Percentiles rank a stretch among this genome's conserved stretches.
These are phyloP conservation scores for Lupinus albus DNA, from an alignment of 306 rosid genomes.

Conservation along the genomic window DNA sequence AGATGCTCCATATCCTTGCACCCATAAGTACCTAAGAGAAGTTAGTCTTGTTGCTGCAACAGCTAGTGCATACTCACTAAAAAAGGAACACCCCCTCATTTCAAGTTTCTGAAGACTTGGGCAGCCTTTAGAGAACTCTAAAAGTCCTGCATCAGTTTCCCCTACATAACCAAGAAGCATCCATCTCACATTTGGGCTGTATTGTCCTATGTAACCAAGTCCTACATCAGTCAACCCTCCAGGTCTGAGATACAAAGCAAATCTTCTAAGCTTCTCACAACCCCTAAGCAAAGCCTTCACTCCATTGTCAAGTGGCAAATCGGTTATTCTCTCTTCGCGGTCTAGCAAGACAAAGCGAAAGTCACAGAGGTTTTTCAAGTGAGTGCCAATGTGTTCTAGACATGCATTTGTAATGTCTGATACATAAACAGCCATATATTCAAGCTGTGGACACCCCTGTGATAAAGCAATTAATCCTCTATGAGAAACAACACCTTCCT, in stretches of 20 bases:
- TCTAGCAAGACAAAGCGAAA: conserved; percentile 93
- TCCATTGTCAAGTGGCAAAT: conserved; percentile 94
- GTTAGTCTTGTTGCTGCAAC: conserved; percentile 62
- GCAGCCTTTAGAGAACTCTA: conserved; percentile 78
- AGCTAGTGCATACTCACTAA: conserved; percentile 86
- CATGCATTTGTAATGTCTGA: conserved; percentile 82
- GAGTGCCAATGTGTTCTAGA: conserved; percentile 69
- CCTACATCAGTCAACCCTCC: conserved; percentile 87
- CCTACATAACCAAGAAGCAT: conserved; percentile 97
- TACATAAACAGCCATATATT: conserved; percentile 86
- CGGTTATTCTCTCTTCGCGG: conserved; percentile 68
- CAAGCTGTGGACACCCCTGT: conserved; percentile 86
- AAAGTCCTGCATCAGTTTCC: conserved; percentile 77
- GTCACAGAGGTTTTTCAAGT: conserved; percentile 78
- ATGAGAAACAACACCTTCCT: conserved; percentile 87
- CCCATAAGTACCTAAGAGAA: conserved; percentile 90
- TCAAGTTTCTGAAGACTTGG: conserved; percentile 93
- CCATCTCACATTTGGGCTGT: conserved; percentile 93
- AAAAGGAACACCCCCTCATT: conserved; percentile 91
- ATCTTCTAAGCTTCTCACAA: conserved; percentile 78
- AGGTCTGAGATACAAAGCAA: conserved; percentile 83
- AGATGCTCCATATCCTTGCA: conserved; percentile 84
- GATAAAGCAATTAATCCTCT: conserved; percentile 88
- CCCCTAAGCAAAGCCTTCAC: conserved; percentile 83
- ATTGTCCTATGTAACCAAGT: conserved; percentile 72